Conservation (phyloP, 768 basidiomycete species). For the Leccinum disarticulatum region DNA sequence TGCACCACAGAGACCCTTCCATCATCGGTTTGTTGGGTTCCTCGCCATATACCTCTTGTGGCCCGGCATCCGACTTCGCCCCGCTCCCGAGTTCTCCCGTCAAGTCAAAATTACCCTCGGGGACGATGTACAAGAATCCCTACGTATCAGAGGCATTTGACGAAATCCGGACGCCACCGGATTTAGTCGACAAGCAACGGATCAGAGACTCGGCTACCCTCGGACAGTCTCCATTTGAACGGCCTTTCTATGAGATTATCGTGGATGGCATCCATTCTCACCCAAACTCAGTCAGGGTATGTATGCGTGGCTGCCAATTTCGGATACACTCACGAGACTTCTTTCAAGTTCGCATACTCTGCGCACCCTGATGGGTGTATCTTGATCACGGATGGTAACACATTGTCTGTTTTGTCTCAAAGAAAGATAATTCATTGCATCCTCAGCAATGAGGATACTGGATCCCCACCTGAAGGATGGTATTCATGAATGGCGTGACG, state of each 20-base stretch:
- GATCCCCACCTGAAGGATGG: conserved; percentile 86
- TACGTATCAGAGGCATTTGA: conserved; percentile 63
- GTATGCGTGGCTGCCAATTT: conserved; percentile 22
- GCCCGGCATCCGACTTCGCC: conserved; percentile 35
- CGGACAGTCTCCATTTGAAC: conserved; percentile 47
- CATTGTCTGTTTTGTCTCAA: conserved; percentile 11
- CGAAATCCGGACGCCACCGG: conserved; percentile 55
- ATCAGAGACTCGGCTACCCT: conserved; percentile 36
- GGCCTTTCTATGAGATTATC: conserved; percentile 87
- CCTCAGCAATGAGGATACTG: conserved; percentile 76
- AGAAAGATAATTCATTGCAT: background rate
- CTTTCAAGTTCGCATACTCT: conserved; percentile 71
- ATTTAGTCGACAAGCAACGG: conserved; percentile 40
- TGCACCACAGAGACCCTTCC: conserved; percentile 88
- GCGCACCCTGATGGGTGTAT: conserved; percentile 84
- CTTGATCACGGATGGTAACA: conserved; percentile 82
- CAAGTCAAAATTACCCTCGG: conserved; percentile 11
- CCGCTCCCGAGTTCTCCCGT: conserved; percentile 19
- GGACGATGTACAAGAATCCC: conserved; percentile 17
- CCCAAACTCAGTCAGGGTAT: conserved; percentile 83
- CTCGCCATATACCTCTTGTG: conserved; percentile 57
- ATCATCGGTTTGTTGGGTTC: conserved; percentile 87
- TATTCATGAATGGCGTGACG: conserved; percentile 85
- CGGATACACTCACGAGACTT: background rate
- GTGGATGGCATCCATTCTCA: conserved; percentile 92